Evolutionary conservation across 1,139 yeast species (phyloP).

Genomic region (Meyerozyma guilliermondii): DNA sequence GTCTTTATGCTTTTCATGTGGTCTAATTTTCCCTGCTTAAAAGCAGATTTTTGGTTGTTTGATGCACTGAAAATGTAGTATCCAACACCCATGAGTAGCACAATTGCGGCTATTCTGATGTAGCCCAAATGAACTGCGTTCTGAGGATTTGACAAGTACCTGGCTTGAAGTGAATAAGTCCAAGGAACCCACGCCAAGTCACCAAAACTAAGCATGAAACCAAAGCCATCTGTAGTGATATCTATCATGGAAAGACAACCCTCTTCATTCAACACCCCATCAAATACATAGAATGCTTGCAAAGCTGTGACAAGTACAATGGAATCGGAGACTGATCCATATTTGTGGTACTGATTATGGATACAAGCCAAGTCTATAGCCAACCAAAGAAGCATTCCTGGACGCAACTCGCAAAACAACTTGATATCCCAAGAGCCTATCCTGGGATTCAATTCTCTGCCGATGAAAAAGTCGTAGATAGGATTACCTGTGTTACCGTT

Average conservation of each 20-base stretch:
- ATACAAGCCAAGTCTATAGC: slow-evolving; percentile 72
- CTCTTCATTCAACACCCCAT: slow-evolving; percentile 87
- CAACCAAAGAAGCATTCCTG: slow-evolving; percentile 88
- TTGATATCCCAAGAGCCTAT: slow-evolving; percentile 83
- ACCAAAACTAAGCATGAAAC: slow-evolving; percentile 93
- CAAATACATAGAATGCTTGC: slow-evolving; percentile 81
- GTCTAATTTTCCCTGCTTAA: slow-evolving; percentile 70
- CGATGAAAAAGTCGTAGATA: slow-evolving; percentile 93
- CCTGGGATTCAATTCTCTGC: slow-evolving; percentile 92
- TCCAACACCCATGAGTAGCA: slow-evolving; percentile 50
- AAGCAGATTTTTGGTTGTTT: slow-evolving; percentile 78
- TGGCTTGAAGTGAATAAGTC: slow-evolving; percentile 79
- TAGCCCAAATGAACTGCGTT: slow-evolving; percentile 57
- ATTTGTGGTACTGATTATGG: slow-evolving; percentile 68
- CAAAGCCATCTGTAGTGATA: slow-evolving; percentile 93
- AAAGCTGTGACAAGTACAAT: slow-evolving; percentile 61
- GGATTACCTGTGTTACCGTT: slow-evolving; percentile 82
- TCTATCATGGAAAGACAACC: slow-evolving; percentile 94
- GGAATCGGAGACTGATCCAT: slow-evolving; percentile 67
- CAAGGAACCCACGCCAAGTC: slow-evolving; percentile 94
- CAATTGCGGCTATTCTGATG: slow-evolving; percentile 27
- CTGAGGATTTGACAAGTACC: slow-evolving; percentile 60
- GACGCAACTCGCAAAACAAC: slow-evolving; percentile 88
- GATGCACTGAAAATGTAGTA: slow-evolving; percentile 79
- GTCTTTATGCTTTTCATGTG: slow-evolving; percentile 67